Percentiles rank a stretch among this genome's conserved stretches.
These are phyloP conservation scores for Vitis hybrid DNA, from an alignment of 177 flowering plant genomes.

Conservation along the genomic window DNA sequence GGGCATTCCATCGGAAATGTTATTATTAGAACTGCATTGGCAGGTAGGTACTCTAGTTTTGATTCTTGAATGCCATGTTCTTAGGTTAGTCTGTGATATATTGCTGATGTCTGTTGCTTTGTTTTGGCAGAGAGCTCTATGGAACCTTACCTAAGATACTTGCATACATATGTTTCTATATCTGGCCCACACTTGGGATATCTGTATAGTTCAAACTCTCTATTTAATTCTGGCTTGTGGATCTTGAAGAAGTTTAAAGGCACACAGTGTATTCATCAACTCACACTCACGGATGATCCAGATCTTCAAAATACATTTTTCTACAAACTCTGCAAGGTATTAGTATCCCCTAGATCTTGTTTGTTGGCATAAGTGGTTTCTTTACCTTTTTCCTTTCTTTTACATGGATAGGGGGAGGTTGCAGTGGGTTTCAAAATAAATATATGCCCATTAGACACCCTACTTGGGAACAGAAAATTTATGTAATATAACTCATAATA, in stretches of 20 bases:
- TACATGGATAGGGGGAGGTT: neutral
- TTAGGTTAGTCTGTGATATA: neutral
- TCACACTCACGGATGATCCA: slow-evolving; percentile 92
- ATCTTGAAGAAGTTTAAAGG: slow-evolving; percentile 89
- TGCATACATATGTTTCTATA: slow-evolving; percentile 84
- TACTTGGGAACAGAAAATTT: too few relatives aligned
- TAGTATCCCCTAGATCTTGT: neutral
- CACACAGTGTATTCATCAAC: slow-evolving; percentile 91
- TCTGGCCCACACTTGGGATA: slow-evolving; percentile 99
- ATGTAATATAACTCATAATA: too few relatives aligned
- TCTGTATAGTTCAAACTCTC: slow-evolving; percentile 87
- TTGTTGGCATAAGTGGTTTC: neutral
- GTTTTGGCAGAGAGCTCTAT: slow-evolving; percentile 66
- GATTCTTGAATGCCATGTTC: slow-evolving; percentile 1
- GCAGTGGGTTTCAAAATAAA: too few relatives aligned
- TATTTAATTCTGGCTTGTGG: slow-evolving; percentile 97
- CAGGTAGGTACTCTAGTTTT: slow-evolving; percentile 49
- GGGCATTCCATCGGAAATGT: slow-evolving; percentile 99
- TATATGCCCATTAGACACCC: too few relatives aligned
- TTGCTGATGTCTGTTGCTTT: slow-evolving; percentile 10
- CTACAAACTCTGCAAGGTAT: slow-evolving; percentile 90
- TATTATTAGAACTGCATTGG: slow-evolving; percentile 81
- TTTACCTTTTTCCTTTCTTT: neutral
- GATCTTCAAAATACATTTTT: slow-evolving; percentile 89
- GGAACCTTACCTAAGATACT: slow-evolving; percentile 78